Percentiles rank a stretch among this genome's conserved stretches.
Evolutionary conservation across 345 rosid genomes (phyloP).

Genomic region (Microcos paniculata): DNA sequence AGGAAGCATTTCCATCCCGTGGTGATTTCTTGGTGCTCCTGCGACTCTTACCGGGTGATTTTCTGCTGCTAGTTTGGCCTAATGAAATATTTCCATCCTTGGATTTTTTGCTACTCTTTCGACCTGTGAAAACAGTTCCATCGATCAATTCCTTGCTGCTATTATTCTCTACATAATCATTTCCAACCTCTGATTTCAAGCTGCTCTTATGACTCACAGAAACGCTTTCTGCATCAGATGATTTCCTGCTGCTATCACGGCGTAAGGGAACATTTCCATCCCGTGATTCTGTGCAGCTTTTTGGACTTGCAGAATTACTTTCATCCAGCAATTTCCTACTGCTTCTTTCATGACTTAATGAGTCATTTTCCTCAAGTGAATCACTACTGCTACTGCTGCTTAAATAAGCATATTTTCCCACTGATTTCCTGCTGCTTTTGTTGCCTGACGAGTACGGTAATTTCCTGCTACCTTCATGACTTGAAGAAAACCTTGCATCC

Average conservation of each 20-base stretch:
- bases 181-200: neutral
- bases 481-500: neutral
- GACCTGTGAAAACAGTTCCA: neutral
- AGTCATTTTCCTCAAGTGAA: neutral
- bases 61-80: neutral
- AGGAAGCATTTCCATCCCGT: neutral
- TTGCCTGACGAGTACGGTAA: neutral
- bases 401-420: too few relatives aligned
- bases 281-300: neutral
- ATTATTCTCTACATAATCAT: neutral
- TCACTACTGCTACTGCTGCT: neutral
- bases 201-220: neutral
- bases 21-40: neutral
- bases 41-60: neutral
- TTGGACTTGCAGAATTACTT: neutral
- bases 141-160: neutral
- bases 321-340: neutral
- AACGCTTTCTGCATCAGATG: neutral
- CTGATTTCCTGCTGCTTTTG: neutral
- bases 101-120: neutral
- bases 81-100: neutral
- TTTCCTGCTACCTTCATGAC: neutral
- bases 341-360: neutral
- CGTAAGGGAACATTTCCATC: neutral
- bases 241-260: neutral